phyloP scores from a whole-genome alignment of 2,329 filamentous ascomycete species.

The Diaporthe humulicola region DNA sequence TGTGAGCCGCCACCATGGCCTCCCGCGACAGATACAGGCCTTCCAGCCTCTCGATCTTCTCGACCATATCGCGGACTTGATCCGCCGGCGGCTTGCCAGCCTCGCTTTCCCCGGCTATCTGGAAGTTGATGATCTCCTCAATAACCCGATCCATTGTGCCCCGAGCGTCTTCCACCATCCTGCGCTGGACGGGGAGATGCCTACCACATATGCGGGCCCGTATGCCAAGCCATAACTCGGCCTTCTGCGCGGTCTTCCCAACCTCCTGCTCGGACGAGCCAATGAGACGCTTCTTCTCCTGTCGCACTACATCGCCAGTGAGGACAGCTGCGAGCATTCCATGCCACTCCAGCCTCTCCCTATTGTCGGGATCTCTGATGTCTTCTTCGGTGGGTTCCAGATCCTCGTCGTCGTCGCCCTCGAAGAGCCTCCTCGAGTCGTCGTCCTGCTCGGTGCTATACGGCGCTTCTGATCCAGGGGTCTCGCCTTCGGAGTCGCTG shows the following conservation, averaged over 20 bases:
- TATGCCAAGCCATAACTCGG: slow-evolving; percentile 89
- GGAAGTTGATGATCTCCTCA: slow-evolving; percentile 91
- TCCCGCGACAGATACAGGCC: slow-evolving; percentile 85
- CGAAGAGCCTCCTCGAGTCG: slow-evolving; percentile 92
- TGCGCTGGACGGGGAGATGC: slow-evolving; percentile 84
- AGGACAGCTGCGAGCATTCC: slow-evolving; percentile 96
- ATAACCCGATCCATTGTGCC: slow-evolving; percentile 79
- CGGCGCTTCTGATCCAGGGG: slow-evolving; percentile 84
- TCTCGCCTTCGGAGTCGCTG: slow-evolving; percentile 91
- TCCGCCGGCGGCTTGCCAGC: slow-evolving; percentile 88
- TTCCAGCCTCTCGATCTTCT: slow-evolving; percentile 91
- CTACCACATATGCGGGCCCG: slow-evolving; percentile 87
- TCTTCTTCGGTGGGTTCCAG: slow-evolving; percentile 92
- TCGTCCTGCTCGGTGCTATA: slow-evolving; percentile 77
- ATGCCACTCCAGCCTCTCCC: slow-evolving; percentile 96
- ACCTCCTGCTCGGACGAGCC: slow-evolving; percentile 75
- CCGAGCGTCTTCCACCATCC: slow-evolving; percentile 89
- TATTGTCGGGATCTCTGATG: slow-evolving; percentile 86
- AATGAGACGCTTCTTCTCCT: slow-evolving; percentile 96
- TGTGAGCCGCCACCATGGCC: slow-evolving; percentile 80
- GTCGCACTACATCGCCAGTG: slow-evolving; percentile 95
- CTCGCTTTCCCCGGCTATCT: slow-evolving; percentile 93
- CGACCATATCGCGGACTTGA: slow-evolving; percentile 90
- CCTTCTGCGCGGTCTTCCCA: slow-evolving; percentile 77
- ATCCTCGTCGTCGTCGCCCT: slow-evolving; percentile 81